Evolutionary conservation across 805 yeast genomes (phyloP).

Genomic region (Candida oleophila): DNA sequence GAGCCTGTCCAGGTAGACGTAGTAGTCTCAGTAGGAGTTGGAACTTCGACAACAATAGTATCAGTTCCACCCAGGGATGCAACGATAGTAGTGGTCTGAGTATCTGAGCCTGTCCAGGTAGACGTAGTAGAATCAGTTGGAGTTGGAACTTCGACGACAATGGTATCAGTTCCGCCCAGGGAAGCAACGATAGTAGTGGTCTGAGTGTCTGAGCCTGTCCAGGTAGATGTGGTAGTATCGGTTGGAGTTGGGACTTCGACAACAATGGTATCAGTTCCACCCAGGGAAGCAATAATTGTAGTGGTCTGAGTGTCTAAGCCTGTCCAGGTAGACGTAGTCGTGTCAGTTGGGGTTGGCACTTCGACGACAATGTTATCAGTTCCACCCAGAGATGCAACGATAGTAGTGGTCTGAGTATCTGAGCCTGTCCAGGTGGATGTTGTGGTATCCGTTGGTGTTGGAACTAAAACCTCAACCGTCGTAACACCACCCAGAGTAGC

Average conservation of each 20-base stretch:
- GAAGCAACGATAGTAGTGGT: conserved; percentile 6
- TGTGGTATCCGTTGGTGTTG: no score
- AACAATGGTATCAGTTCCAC: conserved; percentile 8
- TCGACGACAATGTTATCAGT: no score
- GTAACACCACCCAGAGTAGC: not conserved
- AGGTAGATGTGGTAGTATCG: conserved; percentile 3
- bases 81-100: conserved; percentile 2
- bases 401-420: no score
- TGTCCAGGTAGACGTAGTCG: no score
- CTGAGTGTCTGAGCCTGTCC: conserved; percentile 10
- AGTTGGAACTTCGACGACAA: conserved; percentile 10
- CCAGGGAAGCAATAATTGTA: conserved; percentile 2
- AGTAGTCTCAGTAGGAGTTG: not conserved
- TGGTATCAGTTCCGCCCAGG: conserved; percentile 7
- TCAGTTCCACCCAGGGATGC: conserved; percentile 6
- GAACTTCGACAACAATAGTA: conserved; percentile 9
- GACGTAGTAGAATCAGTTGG: not conserved
- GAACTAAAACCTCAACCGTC: conserved; percentile 1
- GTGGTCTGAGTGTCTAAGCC: conserved; percentile 8
- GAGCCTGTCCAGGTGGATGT: no score
- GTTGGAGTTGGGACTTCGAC: conserved; percentile 10
- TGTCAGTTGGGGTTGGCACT: no score
- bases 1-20: conserved; percentile 10
- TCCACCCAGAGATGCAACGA: no score
- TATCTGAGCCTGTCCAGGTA: conserved; percentile 8